A percentile compares a stretch with the other conserved stretches of the same genome.
These are phyloP conservation scores for Ustilago esculenta DNA, from an alignment of 1,284 basidiomycete genomes.

Conservation along the genomic window DNA sequence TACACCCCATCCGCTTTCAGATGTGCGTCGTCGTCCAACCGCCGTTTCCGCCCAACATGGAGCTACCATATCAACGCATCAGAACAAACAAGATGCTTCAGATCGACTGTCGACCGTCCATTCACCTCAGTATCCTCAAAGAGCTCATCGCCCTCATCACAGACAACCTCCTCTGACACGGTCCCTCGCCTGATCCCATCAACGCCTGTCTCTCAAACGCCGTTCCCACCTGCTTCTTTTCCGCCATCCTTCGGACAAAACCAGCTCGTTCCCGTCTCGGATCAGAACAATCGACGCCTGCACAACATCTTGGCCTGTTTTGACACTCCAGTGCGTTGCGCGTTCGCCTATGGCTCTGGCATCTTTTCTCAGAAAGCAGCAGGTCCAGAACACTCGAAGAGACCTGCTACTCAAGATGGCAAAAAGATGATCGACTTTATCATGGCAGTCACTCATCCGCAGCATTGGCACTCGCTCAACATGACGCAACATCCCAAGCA, in stretches of 20 bases:
- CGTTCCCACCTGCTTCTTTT: constrained; percentile 39
- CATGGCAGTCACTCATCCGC: constrained; percentile 88
- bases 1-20: too few species aligned
- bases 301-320: constrained; percentile 69
- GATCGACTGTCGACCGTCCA: not conserved
- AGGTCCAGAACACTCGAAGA: constrained; percentile 54
- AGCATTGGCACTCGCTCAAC: constrained; percentile 94
- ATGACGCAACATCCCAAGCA: constrained; percentile 87
- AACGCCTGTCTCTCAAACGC: constrained; percentile 14
- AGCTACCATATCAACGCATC: not conserved
- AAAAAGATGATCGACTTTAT: constrained; percentile 87
- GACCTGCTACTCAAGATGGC: constrained; percentile 66
- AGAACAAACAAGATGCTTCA: not conserved
- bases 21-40: not conserved
- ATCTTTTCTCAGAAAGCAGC: constrained; percentile 87
- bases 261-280: constrained; percentile 52
- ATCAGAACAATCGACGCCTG: constrained; percentile 30
- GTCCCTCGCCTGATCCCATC: constrained; percentile 14
- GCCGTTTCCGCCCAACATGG: not conserved
- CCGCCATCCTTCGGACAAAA: constrained; percentile 56
- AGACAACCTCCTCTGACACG: constrained; percentile 2
- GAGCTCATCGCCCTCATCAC: constrained; percentile 3
- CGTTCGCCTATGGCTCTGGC: constrained; percentile 93
- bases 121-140: not conserved
- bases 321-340: constrained; percentile 83